Conservation (phyloP, 305 asterid species). For the Fraxinus dipetala region DNA sequence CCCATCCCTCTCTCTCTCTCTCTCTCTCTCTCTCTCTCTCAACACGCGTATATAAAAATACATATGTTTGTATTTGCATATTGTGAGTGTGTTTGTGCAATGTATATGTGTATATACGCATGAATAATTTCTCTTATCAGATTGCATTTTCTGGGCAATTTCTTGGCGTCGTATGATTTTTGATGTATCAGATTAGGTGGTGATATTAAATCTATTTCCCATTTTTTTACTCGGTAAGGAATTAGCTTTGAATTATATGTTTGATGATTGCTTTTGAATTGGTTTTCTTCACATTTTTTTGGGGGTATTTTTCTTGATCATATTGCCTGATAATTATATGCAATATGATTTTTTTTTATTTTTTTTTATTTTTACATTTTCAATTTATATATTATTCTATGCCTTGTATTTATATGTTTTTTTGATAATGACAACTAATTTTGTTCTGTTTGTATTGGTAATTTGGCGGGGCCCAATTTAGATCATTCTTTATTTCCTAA, state of each 20-base stretch:
- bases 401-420: conserved; percentile 12
- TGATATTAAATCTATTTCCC: background rate
- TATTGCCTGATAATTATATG: conserved; percentile 17
- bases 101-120: background rate
- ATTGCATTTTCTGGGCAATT: conserved; percentile 27
- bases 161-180: background rate
- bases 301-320: background rate
- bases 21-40: conserved; percentile 5
- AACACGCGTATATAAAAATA: conserved; percentile 8
- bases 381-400: background rate
- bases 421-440: conserved; percentile 32
- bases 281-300: conserved; percentile 10
- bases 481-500: conserved; percentile 26
- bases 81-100: conserved; percentile 10
- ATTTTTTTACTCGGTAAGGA: background rate
- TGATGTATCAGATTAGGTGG: background rate
- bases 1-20: background rate
- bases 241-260: background rate
- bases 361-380: background rate
- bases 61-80: conserved; percentile 1
- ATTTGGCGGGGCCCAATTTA: conserved; percentile 28
- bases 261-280: background rate
- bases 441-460: conserved; percentile 25
- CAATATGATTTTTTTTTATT: conserved; percentile 20
- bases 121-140: background rate